Percentiles rank a stretch among this genome's conserved stretches.
Evolutionary conservation across 2,329 filamentous ascomycete genomes (phyloP).

Genomic region (Pseudogymnoascus sp.): DNA sequence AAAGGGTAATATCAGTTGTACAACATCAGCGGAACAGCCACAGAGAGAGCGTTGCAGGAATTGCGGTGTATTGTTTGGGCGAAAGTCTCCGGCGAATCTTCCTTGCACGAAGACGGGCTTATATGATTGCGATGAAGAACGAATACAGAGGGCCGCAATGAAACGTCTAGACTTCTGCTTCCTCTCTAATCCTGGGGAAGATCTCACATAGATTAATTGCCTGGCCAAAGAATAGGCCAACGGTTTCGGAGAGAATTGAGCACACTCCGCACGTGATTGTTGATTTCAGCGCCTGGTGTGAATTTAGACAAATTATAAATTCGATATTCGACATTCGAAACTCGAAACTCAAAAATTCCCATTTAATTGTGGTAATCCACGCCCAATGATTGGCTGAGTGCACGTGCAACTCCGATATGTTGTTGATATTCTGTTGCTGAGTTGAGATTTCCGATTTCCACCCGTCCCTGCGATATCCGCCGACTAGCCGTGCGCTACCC

Average conservation of each 20-base stretch:
- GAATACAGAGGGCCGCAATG: not conserved
- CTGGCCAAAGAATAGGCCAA: not conserved
- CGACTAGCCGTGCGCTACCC: slow-evolving; percentile 1
- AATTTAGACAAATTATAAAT: not conserved
- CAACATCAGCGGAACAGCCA: no score
- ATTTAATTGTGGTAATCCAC: not conserved
- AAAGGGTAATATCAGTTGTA: not conserved
- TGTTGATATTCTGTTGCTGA: not conserved
- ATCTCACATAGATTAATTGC: not conserved
- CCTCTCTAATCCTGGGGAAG: not conserved
- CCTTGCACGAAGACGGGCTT: no score
- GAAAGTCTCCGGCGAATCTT: no score
- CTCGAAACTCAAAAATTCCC: not conserved
- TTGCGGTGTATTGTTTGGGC: no score
- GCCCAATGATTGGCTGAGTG: not conserved
- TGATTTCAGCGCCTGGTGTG: no score
- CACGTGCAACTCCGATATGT: slow-evolving; percentile 3
- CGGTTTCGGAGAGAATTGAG: not conserved
- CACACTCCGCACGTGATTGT: no score
- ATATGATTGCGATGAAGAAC: not conserved
- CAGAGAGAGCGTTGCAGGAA: no score
- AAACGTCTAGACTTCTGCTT: not conserved
- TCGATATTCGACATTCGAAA: not conserved
- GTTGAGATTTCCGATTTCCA: not conserved
- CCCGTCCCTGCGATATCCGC: slow-evolving; percentile 1